These are phyloP conservation scores for Cryptococcus hybrid DNA, from an alignment of 1,284 basidiomycete genomes.

Conservation along the genomic window DNA sequence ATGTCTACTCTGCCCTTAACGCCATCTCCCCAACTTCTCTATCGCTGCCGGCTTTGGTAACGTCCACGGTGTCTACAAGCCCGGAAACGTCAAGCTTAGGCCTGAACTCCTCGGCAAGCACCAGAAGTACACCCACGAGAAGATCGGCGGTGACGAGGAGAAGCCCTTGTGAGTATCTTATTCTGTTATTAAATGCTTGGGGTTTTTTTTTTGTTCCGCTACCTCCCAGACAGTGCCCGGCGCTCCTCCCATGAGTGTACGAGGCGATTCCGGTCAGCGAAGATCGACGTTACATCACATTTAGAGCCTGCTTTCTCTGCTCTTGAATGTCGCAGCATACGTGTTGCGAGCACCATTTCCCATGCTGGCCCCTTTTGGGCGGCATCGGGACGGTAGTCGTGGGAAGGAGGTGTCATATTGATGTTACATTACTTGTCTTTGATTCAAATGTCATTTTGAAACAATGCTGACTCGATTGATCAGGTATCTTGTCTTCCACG, in stretches of 20 bases:
- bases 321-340: constrained; percentile 24
- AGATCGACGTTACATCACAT: constrained; percentile 34
- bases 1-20: constrained; percentile 81
- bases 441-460: neutral
- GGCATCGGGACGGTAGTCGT: constrained; percentile 29
- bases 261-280: constrained; percentile 49
- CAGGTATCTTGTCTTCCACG: constrained; percentile 99
- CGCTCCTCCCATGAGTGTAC: constrained; percentile 34
- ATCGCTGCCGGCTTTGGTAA: constrained; percentile 93
- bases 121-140: constrained; percentile 72
- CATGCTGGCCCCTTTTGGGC: constrained; percentile 34
- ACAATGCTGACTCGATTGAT: constrained; percentile 10
- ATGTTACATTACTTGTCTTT: constrained; percentile 28
- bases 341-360: constrained; percentile 15
- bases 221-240: constrained; percentile 44
- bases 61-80: constrained; percentile 95
- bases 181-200: neutral
- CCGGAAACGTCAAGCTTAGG: constrained; percentile 86
- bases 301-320: constrained; percentile 48
- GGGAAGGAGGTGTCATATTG: constrained; percentile 50
- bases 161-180: constrained; percentile 70
- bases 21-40: constrained; percentile 88
- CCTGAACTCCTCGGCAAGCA: constrained; percentile 92
- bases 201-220: too few species aligned
- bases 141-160: constrained; percentile 64